Percentiles rank a stretch among this genome's conserved stretches.
These are phyloP conservation scores for Crepidotus variabilis DNA, from an alignment of 768 basidiomycete genomes.

Conservation along the genomic window DNA sequence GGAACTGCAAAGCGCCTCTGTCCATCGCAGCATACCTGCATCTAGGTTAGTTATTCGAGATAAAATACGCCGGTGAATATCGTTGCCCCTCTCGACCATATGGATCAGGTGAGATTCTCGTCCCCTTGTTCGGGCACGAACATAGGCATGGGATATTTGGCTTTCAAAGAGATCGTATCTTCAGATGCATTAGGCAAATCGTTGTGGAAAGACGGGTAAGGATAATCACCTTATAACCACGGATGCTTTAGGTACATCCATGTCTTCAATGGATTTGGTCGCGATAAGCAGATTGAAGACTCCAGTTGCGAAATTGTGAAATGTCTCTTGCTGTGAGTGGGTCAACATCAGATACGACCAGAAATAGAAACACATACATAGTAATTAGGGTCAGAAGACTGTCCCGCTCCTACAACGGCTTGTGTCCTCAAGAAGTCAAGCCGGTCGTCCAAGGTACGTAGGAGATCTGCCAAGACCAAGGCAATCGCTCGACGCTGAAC, in stretches of 20 bases:
- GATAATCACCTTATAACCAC: constrained; percentile 57
- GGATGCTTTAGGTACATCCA: constrained; percentile 53
- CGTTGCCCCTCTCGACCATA: constrained; percentile 59
- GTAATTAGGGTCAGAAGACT: constrained; percentile 26
- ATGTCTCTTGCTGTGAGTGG: constrained; percentile 39
- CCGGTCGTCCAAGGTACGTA: constrained; percentile 49
- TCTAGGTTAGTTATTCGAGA: constrained; percentile 36
- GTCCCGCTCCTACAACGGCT: constrained; percentile 36
- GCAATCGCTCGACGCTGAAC: constrained; percentile 54
- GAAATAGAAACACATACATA: constrained; percentile 10
- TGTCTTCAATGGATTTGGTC: constrained; percentile 55
- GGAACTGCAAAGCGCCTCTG: constrained; percentile 36
- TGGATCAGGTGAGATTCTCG: constrained; percentile 53
- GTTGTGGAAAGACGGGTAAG: background rate
- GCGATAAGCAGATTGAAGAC: constrained; percentile 61
- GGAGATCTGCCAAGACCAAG: constrained; percentile 52
- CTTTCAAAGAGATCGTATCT: constrained; percentile 65
- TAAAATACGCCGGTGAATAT: constrained; percentile 51
- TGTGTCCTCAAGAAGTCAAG: constrained; percentile 54
- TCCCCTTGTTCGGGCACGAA: constrained; percentile 43
- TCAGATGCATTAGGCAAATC: background rate
- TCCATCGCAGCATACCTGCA: constrained; percentile 45
- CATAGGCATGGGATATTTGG: constrained; percentile 55
- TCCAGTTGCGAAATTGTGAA: constrained; percentile 48
- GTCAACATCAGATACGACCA: background rate